Evolutionary conservation across 768 basidiomycete genomes (phyloP), one percentile per base, ranked within the genome.

Genomic region (Rickenella mellea): DNA sequence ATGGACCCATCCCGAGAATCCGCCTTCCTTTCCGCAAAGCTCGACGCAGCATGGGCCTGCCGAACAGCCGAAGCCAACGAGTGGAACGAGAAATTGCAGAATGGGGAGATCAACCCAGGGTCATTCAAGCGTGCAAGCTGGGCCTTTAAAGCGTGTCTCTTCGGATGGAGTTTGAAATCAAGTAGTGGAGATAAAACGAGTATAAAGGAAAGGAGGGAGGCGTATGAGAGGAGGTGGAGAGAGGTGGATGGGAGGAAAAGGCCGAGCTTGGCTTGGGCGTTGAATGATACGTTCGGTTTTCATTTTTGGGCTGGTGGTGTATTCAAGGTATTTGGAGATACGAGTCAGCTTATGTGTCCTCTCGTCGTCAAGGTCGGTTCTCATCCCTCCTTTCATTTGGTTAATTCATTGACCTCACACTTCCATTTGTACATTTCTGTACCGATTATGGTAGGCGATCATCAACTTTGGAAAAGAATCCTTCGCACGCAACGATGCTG

Each of bases 301-400:
- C 62, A 67, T 21, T 82, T 82, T 59, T 84, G 82, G 82, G 58
- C 62, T 29, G 80, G 72, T 2, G 82, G 80, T 14, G 51, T 62
- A 25, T 72, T 74, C 62, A 81, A 81, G 65, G 73, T 73, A 26
- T n/a, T 78, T 22, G 78, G 74, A 10, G 81, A 84, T 54, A 74
- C 71, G 0, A 50, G 74, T 0, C 74, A 76, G 54, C 62, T 80
- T 26, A 78, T 80, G 70, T 71, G 73, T 4, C 80, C 81, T 1
- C 54, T 84, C 19, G 47, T 83, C 15, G 70, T 79, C 33, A 77
- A 74, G 62, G 76, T 74, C 52, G 26, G 50, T 31, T 15, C 15
- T 26, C 1, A 11, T 26, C 14, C 21, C 15, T 28, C 19, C 27
- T 22, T 8, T 21, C 1, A 2, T 42, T n/a, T n/a, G n/a, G n/a